Conservation (phyloP, 345 rosid species). For the Gossypium anomalum region DNA sequence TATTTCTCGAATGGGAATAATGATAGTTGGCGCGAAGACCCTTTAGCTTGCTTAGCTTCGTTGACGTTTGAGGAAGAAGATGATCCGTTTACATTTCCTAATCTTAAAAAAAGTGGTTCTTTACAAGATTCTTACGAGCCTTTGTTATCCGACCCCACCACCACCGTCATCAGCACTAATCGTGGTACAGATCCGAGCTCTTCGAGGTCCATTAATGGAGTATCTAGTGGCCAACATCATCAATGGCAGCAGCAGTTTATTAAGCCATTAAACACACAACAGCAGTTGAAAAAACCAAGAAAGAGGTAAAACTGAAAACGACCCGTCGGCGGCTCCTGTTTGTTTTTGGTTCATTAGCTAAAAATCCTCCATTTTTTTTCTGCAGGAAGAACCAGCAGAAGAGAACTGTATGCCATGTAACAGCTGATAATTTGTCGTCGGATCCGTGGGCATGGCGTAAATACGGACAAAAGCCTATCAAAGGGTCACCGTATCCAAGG, state of each 20-base stretch:
- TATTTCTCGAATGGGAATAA: not conserved
- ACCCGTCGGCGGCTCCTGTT: slow-evolving; percentile 16
- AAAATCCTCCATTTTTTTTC: not conserved
- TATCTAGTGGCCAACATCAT: slow-evolving; percentile 18
- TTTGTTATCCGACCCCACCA: slow-evolving; percentile 24
- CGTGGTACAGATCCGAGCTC: slow-evolving; percentile 18
- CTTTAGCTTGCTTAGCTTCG: slow-evolving; percentile 32
- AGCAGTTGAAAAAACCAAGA: too few relatives aligned
- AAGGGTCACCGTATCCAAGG: slow-evolving; percentile 92
- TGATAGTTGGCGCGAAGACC: slow-evolving; percentile 12
- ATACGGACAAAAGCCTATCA: slow-evolving; percentile 95
- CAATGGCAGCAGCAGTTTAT: slow-evolving; percentile 15
- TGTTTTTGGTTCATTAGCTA: not conserved
- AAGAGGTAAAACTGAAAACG: not conserved
- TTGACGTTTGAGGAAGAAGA: slow-evolving; percentile 36
- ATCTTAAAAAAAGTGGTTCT: slow-evolving; percentile 20
- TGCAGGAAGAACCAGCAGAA: slow-evolving; percentile 65
- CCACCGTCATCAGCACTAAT: not conserved
- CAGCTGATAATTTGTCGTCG: slow-evolving; percentile 63
- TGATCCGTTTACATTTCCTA: slow-evolving; percentile 32
- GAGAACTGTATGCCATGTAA: slow-evolving; percentile 59
- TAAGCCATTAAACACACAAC: too few relatives aligned
- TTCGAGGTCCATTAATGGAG: slow-evolving; percentile 19
- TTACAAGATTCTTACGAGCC: slow-evolving; percentile 57
- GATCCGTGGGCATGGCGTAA: slow-evolving; percentile 98